A percentile compares a stretch with the other conserved stretches of the same genome.
phyloP scores from a whole-genome alignment of 495 filamentous ascomycete genomes.

The Penicillium paxilli region DNA sequence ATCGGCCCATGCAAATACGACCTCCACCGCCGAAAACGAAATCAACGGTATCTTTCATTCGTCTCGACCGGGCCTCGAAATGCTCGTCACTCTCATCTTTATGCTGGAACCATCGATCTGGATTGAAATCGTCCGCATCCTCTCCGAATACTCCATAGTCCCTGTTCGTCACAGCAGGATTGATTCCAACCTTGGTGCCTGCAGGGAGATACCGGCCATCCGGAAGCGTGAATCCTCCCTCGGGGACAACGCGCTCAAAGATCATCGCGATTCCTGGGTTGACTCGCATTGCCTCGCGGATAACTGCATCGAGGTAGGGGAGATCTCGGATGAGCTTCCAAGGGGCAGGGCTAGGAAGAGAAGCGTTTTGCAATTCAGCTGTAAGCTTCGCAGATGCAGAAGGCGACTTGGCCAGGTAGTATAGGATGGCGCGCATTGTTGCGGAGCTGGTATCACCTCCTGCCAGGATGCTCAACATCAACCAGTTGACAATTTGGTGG shows the following conservation, averaged over 20 bases:
- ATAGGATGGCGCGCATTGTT: conserved; percentile 22
- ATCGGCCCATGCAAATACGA: conserved; percentile 68
- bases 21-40: conserved; percentile 65
- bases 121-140: conserved; percentile 53
- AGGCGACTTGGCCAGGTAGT: conserved; percentile 23
- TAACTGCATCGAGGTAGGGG: conserved; percentile 29
- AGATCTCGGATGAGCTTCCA: conserved; percentile 19
- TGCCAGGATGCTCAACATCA: conserved; percentile 25
- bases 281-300: conserved; percentile 53
- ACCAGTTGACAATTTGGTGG: conserved; percentile 25
- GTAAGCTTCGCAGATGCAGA: conserved; percentile 9
- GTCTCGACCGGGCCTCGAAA: conserved; percentile 15
- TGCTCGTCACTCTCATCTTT: conserved; percentile 12
- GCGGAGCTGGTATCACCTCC: conserved; percentile 30
- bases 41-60: conserved; percentile 30
- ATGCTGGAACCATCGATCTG: conserved; percentile 62
- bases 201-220: conserved; percentile 49
- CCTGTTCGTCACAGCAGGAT: conserved; percentile 57
- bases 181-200: conserved; percentile 61
- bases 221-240: conserved; percentile 51
- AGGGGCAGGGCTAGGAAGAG: conserved; percentile 9
- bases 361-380: conserved; percentile 13
- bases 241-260: conserved; percentile 66
- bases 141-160: conserved; percentile 55
- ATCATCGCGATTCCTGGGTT: conserved; percentile 63